A percentile compares a stretch with the other conserved stretches of the same genome.
Evolutionary conservation across 257 asterid species (phyloP).

Genomic region (Rauvolfia tetraphylla): DNA sequence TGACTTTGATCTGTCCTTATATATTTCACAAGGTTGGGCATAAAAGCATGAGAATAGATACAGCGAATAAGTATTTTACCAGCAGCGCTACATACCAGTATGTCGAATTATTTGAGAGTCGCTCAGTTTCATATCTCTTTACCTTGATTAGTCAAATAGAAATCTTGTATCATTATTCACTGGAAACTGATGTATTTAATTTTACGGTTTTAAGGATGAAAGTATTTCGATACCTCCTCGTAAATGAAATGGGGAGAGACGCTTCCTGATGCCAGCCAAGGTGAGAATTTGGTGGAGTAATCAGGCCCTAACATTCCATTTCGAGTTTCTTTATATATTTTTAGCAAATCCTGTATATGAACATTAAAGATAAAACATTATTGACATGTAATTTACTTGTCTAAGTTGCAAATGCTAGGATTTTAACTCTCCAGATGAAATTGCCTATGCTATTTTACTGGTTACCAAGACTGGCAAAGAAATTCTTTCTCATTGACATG

Average conservation of each 20-base stretch:
- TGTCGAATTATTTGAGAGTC: constrained; percentile 75
- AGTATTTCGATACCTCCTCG: constrained; percentile 59
- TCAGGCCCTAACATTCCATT: constrained; percentile 93
- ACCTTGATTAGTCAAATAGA: constrained; percentile 47
- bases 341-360: constrained; percentile 54
- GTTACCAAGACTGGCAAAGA: neutral
- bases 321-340: constrained; percentile 77
- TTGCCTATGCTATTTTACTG: neutral
- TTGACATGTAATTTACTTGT: neutral
- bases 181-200: neutral
- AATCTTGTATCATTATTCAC: constrained; percentile 19
- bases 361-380: neutral
- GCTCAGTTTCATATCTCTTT: constrained; percentile 80
- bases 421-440: neutral
- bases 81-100: constrained; percentile 56
- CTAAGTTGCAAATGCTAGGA: no score
- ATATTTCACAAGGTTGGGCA: neutral
- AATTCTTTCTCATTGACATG: neutral
- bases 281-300: constrained; percentile 89
- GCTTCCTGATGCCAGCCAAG: constrained; percentile 96
- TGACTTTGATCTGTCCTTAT: neutral
- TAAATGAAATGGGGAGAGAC: constrained; percentile 81
- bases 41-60: neutral
- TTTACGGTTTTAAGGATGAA: neutral
- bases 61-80: neutral